These are phyloP conservation scores for Xerocomus potaroensis DNA, from an alignment of 768 basidiomycete species.

Conservation along the genomic window DNA sequence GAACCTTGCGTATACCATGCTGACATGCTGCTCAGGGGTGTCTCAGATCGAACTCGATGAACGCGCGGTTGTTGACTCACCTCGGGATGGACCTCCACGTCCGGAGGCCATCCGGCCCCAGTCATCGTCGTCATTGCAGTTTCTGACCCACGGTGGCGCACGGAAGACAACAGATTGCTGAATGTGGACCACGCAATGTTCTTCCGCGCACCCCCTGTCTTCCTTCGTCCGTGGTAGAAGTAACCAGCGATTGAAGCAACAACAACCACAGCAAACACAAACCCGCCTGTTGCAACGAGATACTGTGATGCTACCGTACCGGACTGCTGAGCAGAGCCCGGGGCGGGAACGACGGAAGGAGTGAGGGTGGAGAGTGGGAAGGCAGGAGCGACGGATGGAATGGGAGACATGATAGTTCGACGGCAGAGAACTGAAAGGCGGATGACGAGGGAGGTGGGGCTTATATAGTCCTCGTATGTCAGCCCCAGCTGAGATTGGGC, in stretches of 20 bases:
- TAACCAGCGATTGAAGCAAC: conserved; percentile 14
- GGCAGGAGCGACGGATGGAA: conserved; percentile 12
- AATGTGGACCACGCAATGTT: conserved; percentile 7
- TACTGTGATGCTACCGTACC: not conserved
- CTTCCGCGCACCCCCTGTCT: not conserved
- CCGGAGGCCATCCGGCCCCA: not conserved
- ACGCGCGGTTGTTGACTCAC: not conserved
- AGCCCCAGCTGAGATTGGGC: conserved; percentile 5
- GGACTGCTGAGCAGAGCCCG: conserved; percentile 1
- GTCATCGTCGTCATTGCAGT: not conserved
- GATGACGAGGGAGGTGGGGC: not conserved
- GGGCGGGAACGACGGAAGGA: conserved; percentile 1
- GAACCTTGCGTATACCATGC: conserved; percentile 19
- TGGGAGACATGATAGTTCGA: conserved; percentile 19
- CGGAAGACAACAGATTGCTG: conserved; percentile 4
- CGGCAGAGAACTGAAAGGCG: not conserved
- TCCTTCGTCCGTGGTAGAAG: conserved; percentile 10
- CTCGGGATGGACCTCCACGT: conserved; percentile 11
- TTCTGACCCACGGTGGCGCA: conserved; percentile 1
- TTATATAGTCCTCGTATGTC: conserved; percentile 9
- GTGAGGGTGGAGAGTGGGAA: not conserved
- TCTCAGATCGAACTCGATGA: not conserved
- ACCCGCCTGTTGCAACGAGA: conserved; percentile 11
- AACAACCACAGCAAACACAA: conserved; percentile 14
- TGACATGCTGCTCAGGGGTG: conserved; percentile 8